Base-by-base conservation (phyloP, 371 early-diverging fungal genomes). In the Nematocida sp. region DNA sequence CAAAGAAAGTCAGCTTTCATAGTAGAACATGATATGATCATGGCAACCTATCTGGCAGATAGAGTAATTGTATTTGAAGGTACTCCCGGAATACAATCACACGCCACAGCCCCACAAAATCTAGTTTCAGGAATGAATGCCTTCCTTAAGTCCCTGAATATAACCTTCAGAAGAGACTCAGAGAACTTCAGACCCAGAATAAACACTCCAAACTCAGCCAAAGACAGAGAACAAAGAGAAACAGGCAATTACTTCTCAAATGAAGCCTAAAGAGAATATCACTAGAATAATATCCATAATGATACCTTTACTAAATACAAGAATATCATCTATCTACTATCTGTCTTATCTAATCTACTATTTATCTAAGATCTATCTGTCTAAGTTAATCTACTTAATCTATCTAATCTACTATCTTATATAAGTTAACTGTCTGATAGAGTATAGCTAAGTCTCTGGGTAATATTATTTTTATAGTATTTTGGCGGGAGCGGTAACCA, bases 21-120 rank as follows among this genome's bases (percentile, higher is more conserved):
- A 65, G 99, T 98, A 60, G 99, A 98, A 88, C 99, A 98, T 89
- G 99, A 98, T 86, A 94, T 98, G 85, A 95, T 96, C 82, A 95
- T 98, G 92, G 95, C 93, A n/a, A 96, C 97, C n/a, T 98, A 98
- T 82, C 85, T 98, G 63, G 99, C 99, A 53, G 96, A 96, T 82
- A 90, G 94, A 82, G 94, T 96, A 25, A 90, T 98, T 82, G 95
- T 98, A 23, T 96, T 93, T 84, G 91, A 91, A 3, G 99, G 97
- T 81, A 84, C 70, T 45, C 95, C 99, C 19, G 90, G 91, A 2
- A 87, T 93, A 13, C 37, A 77, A 40, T 75, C 80, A 32, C 83
- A 87, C 23, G 96, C 96, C 32, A 87, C 86, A 79, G 34, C 84
- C 37, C 96, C 96, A 46, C 91, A 95, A 85, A 84, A 90, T 34